Base-by-base conservation (phyloP, 768 basidiomycete species). In the Boletus reticulatus region DNA sequence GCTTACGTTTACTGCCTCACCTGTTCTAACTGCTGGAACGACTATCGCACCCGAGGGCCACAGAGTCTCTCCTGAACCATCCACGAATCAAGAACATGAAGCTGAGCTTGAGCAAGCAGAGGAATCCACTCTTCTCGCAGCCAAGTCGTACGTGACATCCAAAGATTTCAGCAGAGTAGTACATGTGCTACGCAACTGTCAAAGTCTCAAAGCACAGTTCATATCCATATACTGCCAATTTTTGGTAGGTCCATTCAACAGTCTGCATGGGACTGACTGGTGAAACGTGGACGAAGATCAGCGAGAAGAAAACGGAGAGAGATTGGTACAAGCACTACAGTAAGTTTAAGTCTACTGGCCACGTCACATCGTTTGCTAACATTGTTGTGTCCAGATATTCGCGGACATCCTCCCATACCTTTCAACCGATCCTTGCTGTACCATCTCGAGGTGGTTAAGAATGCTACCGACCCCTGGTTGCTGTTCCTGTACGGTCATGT, bases 251-350 rank as follows among this genome's bases (percentile, higher is more conserved):
- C 22, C 19, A 36, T 19, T 4, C 24, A 16, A 36, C 17, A 27
- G 31, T 49, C 47, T 53, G 43, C 16, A 57, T 50, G 52, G 43
- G 38, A 51, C 52, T 52, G n/a, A 57, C 19, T 31, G 39, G 6
- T 14, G 27, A 59, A 34, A 50, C 32, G 24, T 24, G 52, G 19
- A 29, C 46, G 27, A 62, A 96, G 94, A 86, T 87, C 13, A 84
- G 84, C 54, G 95, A 98, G 75, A 88, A 88, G 66, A 84, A 83
- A 61, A 85, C 91, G 1, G 80, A 89, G 63, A 80, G 89, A 62
- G 85, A 89, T 55, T 94, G 92, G 91, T 90, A 93, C 74, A 86
- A 85, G 73, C 76, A 87, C 61, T 82, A 89, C 64, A 84, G 92
- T 88, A 59, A 59, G 85, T 76, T 11, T 43, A 14, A 57, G 46